Base-by-base conservation (phyloP, 2,329 filamentous ascomycete species). In the Pseudogymnoascus sp. region DNA sequence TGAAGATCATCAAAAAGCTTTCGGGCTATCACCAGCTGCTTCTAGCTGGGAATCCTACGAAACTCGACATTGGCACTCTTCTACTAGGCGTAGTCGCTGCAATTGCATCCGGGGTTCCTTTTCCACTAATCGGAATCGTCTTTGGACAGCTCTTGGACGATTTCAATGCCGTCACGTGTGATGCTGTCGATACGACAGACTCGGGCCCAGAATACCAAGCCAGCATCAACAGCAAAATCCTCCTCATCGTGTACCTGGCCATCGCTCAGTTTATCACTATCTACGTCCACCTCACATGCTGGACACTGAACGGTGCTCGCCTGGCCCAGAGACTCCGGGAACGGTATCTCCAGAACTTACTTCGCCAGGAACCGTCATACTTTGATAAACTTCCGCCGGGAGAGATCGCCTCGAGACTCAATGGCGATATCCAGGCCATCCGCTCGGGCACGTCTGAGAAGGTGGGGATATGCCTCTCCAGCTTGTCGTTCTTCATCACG, bases 91-190 rank as follows among this genome's bases (percentile, higher is more conserved):
- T 68, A 62, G 45, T 80, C 33, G 75, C 75, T 62, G 79, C 83
- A 63, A 81, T 82, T 33, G 81, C 78, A 28, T 79, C 83, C 12
- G 84, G 84, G 59, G 77, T 85, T 2, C 84, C 84, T 0, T 86
- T 87, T 65, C 84, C 84, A 11, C 73, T 87, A 14, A 80, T 87
- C 69, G 84, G 82, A 63, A 83, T 88, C 65, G 74, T 87, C 61
- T 87, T 87, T 65, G 84, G 85, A 63, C 76, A 87, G 71, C 79
- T 87, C 5, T 76, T 87, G 65, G 83, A 87, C 68, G 78, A 85
- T 65, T 78, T 87, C 69, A 86, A 86, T 68, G 72, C 75, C 7
- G 80, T 80, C 21, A 80, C 81, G 18, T 86, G 83, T 70, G 74
- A 74, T 16, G 72, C 73, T 63, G 70, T 74, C 40, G 64, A 70